A percentile compares a stretch with the other conserved stretches of the same genome.
Conservation (phyloP, 306 rosid genomes). For the Comarum palustre region DNA sequence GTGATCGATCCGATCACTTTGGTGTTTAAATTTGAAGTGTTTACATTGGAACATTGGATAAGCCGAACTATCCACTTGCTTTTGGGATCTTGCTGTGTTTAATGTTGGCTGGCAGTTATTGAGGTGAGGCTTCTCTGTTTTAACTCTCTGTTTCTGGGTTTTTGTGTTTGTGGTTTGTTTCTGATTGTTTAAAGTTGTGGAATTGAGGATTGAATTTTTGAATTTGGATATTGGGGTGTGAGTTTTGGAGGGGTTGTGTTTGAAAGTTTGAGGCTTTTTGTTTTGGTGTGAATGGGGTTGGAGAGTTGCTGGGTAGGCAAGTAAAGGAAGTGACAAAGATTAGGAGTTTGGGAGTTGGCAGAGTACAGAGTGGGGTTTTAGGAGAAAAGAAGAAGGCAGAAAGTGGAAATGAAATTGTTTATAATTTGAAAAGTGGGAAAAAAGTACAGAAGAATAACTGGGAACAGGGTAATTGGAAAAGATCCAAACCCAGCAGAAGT, state of each 20-base stretch:
- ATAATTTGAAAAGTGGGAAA: slow-evolving; percentile 7
- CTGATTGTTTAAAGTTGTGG: not conserved
- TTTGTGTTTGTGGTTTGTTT: not conserved
- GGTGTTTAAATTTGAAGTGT: not conserved
- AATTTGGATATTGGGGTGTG: not conserved
- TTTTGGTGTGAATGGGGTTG: slow-evolving; percentile 21
- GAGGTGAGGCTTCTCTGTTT: slow-evolving; percentile 17
- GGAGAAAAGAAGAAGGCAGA: not conserved
- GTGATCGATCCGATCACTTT: slow-evolving; percentile 6
- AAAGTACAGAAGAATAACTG: slow-evolving; percentile 15
- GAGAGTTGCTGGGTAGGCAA: slow-evolving; percentile 21
- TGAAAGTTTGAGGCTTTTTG: slow-evolving; percentile 8
- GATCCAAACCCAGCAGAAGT: slow-evolving; percentile 43
- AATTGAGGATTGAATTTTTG: not conserved
- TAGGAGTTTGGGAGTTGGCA: slow-evolving; percentile 8
- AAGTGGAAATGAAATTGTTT: slow-evolving; percentile 15
- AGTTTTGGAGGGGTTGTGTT: not conserved
- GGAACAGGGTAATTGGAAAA: slow-evolving; percentile 29
- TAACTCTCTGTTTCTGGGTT: slow-evolving; percentile 5
- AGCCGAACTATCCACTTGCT: slow-evolving; percentile 2
- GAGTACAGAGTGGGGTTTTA: slow-evolving; percentile 20
- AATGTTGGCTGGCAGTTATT: slow-evolving; percentile 19
- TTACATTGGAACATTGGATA: slow-evolving; percentile 4
- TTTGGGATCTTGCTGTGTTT: slow-evolving; percentile 15
- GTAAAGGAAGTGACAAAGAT: slow-evolving; percentile 1